phyloP scores from a whole-genome alignment of 805 yeast genomes.

The Candida pseudofarinosa region DNA sequence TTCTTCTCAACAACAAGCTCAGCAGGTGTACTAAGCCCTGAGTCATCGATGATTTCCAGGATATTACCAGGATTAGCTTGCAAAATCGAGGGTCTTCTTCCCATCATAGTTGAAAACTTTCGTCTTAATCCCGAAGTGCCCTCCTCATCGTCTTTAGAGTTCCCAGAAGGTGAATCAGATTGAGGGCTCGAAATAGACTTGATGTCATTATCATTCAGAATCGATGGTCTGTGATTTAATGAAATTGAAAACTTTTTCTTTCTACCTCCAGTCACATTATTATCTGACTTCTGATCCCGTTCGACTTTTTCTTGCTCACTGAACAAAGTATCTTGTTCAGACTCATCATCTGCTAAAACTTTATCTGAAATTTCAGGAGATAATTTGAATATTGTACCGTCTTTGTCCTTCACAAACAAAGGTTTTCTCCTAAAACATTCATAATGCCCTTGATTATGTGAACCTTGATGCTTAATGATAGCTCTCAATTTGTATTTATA shows the following conservation, averaged over 20 bases:
- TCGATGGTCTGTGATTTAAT: slow-evolving; percentile 1
- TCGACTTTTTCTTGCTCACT: slow-evolving; percentile 2
- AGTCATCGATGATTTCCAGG: slow-evolving; percentile 31
- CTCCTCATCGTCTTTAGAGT: not conserved
- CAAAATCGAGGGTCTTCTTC: slow-evolving; percentile 36
- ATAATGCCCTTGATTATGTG: slow-evolving; percentile 86
- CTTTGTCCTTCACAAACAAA: slow-evolving; percentile 43
- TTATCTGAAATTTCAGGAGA: slow-evolving; percentile 37
- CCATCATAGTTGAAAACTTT: slow-evolving; percentile 36
- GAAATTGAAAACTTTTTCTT: slow-evolving; percentile 4
- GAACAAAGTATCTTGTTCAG: slow-evolving; percentile 4
- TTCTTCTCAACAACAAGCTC: slow-evolving; percentile 33
- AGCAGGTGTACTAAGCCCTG: slow-evolving; percentile 40
- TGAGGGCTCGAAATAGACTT: not conserved
- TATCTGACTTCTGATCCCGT: not conserved
- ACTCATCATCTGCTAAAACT: slow-evolving; percentile 9
- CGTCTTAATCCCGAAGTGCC: slow-evolving; percentile 27
- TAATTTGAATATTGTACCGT: slow-evolving; percentile 37
- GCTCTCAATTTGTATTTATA: slow-evolving; percentile 61
- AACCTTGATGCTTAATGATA: slow-evolving; percentile 80
- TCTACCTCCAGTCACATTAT: not conserved
- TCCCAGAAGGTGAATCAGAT: not conserved
- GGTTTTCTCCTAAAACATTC: slow-evolving; percentile 85
- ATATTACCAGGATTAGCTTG: slow-evolving; percentile 37
- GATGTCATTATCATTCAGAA: not conserved